Evolutionary conservation across 208 protist species (phyloP).

Genomic region (Tritrichomonas foetus): DNA sequence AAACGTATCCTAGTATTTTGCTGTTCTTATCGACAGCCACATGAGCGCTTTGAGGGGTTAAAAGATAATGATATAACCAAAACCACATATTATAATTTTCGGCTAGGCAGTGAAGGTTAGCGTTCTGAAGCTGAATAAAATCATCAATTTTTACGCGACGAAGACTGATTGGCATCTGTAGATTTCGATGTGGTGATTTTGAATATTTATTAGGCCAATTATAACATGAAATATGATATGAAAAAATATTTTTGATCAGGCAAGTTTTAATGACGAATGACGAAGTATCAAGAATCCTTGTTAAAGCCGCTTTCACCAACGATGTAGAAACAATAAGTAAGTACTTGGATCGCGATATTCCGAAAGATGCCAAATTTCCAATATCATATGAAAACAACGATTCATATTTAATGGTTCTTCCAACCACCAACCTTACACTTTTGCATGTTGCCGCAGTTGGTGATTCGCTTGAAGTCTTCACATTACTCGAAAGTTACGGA

Average conservation of each 20-base stretch:
- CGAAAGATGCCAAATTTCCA: too few relatives aligned
- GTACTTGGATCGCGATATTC: too few relatives aligned
- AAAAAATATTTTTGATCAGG: too few relatives aligned
- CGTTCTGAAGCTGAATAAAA: constrained; percentile 9
- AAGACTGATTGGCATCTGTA: neutral
- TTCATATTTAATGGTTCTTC: too few relatives aligned
- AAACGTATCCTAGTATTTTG: constrained; percentile 11
- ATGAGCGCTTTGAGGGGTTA: neutral
- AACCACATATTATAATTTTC: constrained; percentile 36
- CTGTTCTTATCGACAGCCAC: neutral
- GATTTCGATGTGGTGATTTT: too few relatives aligned
- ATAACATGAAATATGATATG: too few relatives aligned
- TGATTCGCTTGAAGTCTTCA: neutral
- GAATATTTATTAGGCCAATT: too few relatives aligned
- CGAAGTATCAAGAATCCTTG: too few relatives aligned
- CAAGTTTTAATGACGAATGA: too few relatives aligned
- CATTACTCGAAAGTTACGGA: neutral
- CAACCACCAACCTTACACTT: neutral
- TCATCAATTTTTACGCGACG: neutral
- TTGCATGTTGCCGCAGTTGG: neutral
- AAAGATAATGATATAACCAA: constrained; percentile 26
- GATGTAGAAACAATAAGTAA: too few relatives aligned
- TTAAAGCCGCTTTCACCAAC: too few relatives aligned
- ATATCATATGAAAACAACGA: too few relatives aligned
- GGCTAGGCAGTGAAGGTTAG: neutral